Evolutionary conservation across 257 asterid genomes (phyloP).

Genomic region (Nicotiana paniculata): DNA sequence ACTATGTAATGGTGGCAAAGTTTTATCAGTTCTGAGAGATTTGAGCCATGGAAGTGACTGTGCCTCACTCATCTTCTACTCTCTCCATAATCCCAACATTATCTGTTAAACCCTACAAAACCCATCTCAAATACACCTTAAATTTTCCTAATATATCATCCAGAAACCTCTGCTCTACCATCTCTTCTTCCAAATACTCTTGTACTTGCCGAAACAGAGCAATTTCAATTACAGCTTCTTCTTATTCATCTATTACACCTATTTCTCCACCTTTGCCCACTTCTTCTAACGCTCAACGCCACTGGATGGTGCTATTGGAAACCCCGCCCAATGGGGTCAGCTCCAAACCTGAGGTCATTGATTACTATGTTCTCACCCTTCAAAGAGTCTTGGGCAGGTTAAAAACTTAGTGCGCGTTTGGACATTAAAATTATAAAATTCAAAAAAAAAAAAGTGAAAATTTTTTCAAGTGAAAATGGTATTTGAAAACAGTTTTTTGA

Average conservation of each 20-base stretch:
- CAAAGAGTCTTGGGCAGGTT: slow-evolving; percentile 67
- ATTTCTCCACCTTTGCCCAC: slow-evolving; percentile 16
- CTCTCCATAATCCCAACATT: slow-evolving; percentile 16
- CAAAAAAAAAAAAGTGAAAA: too few species aligned
- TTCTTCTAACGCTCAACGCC: slow-evolving; percentile 27
- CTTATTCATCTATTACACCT: background rate
- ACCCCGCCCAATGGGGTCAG: slow-evolving; percentile 38
- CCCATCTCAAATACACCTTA: slow-evolving; percentile 16
- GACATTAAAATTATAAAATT: too few species aligned
- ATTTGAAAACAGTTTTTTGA: too few species aligned
- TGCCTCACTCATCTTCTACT: slow-evolving; percentile 28
- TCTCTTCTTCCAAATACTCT: slow-evolving; percentile 8
- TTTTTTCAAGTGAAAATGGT: too few species aligned
- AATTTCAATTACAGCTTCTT: background rate
- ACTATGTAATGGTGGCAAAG: too few species aligned
- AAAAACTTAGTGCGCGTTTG: background rate
- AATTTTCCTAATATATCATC: slow-evolving; percentile 17
- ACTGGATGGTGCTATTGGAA: slow-evolving; percentile 76
- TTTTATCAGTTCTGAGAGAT: background rate
- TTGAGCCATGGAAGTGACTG: slow-evolving; percentile 29
- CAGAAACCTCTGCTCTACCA: slow-evolving; percentile 15
- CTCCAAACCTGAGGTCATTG: slow-evolving; percentile 50
- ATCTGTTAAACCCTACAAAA: slow-evolving; percentile 22
- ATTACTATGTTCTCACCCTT: slow-evolving; percentile 63
- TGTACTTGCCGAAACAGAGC: background rate